Evolutionary conservation across 108 stramenopile species (phyloP), one percentile per base, ranked within the genome.

Genomic region (Bacterosira constricta): DNA sequence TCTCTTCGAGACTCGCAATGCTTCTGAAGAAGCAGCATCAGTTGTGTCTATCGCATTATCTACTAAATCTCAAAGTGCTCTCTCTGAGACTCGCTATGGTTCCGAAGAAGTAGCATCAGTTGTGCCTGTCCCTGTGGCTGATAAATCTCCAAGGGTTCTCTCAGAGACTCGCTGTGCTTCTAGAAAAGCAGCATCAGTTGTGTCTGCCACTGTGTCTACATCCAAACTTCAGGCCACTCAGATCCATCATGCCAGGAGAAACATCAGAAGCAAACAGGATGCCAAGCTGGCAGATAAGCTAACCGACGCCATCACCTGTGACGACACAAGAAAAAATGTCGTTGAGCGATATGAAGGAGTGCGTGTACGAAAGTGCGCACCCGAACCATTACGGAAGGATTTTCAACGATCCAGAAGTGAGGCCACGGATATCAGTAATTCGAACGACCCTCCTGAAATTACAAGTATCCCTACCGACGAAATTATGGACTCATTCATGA

Each of bases 381-480:
- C 51, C 27, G 51, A 29, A 29, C 23, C 27, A 23, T 27, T 26
- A 0, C 3, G 26, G 26, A 29, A 27, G 51, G 51, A 52, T 29
- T 52, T 52, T 6, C 51, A 52, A 52, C 29, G 12, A 18, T 3
- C n/a, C 57, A 36, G 35, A n/a, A 61, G 47, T 37, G 42, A 71
- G 47, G 13, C 26, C 45, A 46, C 37, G 20, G 57, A 59, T 49
- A 26, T 11, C 41, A 45, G 47, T 4, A 35, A 20, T 34, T 36
- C 35, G 27, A 37, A 36, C 13, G 69, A 70, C 35, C 51, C 59
- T 5, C 70, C 70, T 27, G 70, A 54, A 30, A 62, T 71, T n/a
- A 50, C 39, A 25, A 61, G 50, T 50, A 71, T 71, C 2, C 70
- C 70, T 17, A 71, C 70, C n/a, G 70, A 71, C 62, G 70, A 71